Percentiles rank a stretch among this genome's conserved stretches.
Conservation (phyloP, 1,139 yeast genomes). For the Pichia sp. region DNA sequence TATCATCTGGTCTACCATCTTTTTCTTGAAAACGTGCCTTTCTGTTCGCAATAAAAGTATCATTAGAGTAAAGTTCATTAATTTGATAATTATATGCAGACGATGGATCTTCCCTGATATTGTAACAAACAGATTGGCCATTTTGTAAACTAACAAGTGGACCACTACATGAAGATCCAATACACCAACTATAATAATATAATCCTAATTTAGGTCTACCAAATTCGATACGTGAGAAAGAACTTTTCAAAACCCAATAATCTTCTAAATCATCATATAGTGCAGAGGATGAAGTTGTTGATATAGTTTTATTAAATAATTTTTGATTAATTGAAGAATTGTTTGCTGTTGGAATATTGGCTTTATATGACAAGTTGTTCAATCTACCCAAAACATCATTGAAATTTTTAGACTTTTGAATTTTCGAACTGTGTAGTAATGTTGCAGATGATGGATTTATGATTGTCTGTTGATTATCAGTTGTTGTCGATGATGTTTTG, state of each 20-base stretch:
- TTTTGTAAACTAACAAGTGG: conserved; percentile 27
- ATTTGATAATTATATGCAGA: conserved; percentile 21
- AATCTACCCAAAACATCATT: background rate
- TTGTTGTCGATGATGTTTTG: background rate
- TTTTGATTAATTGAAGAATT: conserved; percentile 1
- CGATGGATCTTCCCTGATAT: conserved; percentile 20
- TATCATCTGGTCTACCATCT: conserved; percentile 33
- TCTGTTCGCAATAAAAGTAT: conserved; percentile 24
- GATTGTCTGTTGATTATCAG: background rate
- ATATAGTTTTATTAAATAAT: background rate
- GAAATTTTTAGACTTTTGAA: background rate
- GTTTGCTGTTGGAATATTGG: background rate
- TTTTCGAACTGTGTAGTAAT: background rate
- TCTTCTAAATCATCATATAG: conserved; percentile 28
- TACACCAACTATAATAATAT: conserved; percentile 46
- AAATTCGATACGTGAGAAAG: conserved; percentile 29
- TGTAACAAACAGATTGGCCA: conserved; percentile 30
- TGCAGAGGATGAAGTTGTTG: conserved; percentile 20
- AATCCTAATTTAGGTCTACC: conserved; percentile 46
- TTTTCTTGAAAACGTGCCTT: conserved; percentile 21
- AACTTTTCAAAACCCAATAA: conserved; percentile 28
- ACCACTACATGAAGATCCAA: conserved; percentile 43
- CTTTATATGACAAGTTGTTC: background rate
- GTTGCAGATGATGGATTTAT: background rate
- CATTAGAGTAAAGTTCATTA: conserved; percentile 32